A percentile compares a stretch with the other conserved stretches of the same genome.
phyloP scores from a whole-genome alignment of 768 basidiomycete species.

The Steccherinum ochraceum region DNA sequence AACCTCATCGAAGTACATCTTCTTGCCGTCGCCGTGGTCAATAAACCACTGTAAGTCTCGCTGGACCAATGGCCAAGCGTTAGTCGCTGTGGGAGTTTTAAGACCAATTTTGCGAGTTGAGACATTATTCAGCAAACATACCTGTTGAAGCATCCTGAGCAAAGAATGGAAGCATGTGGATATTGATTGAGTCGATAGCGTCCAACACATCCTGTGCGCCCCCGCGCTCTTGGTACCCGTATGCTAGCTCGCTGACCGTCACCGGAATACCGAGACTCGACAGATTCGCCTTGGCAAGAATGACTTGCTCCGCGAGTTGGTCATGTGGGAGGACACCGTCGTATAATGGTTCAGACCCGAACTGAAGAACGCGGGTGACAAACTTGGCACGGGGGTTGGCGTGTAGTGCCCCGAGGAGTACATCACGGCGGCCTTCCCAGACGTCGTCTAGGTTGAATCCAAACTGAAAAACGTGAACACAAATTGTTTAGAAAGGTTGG shows the following conservation, averaged over 20 bases:
- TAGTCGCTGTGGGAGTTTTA: constrained; percentile 33
- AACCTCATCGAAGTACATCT: constrained; percentile 71
- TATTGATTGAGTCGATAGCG: constrained; percentile 58
- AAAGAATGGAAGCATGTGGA: constrained; percentile 71
- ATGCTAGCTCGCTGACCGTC: constrained; percentile 41
- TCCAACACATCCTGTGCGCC: constrained; percentile 50
- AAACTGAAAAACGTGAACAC: constrained; percentile 27
- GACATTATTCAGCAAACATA: constrained; percentile 13
- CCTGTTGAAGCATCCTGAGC: constrained; percentile 48
- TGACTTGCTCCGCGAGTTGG: constrained; percentile 46
- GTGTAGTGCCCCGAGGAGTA: constrained; percentile 44
- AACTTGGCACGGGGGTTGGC: constrained; percentile 59
- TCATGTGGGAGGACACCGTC: constrained; percentile 47
- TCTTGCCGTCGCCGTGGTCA: constrained; percentile 57
- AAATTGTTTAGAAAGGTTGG: too few relatives aligned
- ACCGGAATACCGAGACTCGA: constrained; percentile 54
- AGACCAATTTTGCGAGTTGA: constrained; percentile 3
- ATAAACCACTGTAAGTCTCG: constrained; percentile 64
- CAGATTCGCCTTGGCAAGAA: constrained; percentile 40
- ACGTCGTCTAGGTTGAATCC: constrained; percentile 33
- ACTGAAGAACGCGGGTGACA: constrained; percentile 60
- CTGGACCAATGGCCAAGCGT: constrained; percentile 57
- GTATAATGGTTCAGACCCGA: constrained; percentile 66
- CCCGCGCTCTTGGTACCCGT: constrained; percentile 40
- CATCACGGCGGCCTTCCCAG: constrained; percentile 50